Evolutionary conservation across 768 basidiomycete species (phyloP).

Genomic region (Suillus fuscotomentosus): DNA sequence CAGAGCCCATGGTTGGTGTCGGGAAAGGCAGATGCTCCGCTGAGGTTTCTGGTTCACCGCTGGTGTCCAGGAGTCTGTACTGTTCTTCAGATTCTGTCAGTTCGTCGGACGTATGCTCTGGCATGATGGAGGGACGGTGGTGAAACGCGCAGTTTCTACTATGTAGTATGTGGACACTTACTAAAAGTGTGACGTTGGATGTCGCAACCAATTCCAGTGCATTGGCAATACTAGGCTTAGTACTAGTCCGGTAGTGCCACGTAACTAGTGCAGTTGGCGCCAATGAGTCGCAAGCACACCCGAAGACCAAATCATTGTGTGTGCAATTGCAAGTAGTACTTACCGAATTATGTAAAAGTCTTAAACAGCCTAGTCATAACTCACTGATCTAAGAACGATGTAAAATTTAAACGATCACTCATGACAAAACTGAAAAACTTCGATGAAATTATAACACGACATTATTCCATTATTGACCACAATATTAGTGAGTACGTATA

Average conservation of each 20-base stretch:
- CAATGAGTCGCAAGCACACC: background rate
- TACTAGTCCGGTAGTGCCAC: background rate
- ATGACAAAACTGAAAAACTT: background rate
- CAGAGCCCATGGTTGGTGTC: conserved; percentile 20
- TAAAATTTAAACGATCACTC: background rate
- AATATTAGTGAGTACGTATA: conserved; percentile 27
- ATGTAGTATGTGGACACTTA: background rate
- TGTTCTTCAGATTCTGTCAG: conserved; percentile 13
- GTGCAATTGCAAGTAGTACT: background rate
- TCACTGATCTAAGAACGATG: background rate
- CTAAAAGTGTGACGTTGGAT: no score
- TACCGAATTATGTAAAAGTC: background rate
- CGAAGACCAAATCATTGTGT: background rate
- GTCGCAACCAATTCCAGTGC: no score
- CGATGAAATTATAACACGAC: background rate
- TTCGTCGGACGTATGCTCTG: background rate
- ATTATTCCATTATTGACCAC: conserved; percentile 18
- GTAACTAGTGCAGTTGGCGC: background rate
- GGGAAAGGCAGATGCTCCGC: background rate
- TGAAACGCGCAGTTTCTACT: background rate
- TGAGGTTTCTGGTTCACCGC: background rate
- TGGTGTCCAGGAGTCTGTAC: conserved; percentile 12
- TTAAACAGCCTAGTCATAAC: background rate
- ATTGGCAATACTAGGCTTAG: background rate
- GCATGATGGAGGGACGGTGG: background rate